Percentiles rank a stretch among this genome's conserved stretches.
Conservation (phyloP, 495 filamentous ascomycete species). For the Pseudoneurospora amorphoporcata region DNA sequence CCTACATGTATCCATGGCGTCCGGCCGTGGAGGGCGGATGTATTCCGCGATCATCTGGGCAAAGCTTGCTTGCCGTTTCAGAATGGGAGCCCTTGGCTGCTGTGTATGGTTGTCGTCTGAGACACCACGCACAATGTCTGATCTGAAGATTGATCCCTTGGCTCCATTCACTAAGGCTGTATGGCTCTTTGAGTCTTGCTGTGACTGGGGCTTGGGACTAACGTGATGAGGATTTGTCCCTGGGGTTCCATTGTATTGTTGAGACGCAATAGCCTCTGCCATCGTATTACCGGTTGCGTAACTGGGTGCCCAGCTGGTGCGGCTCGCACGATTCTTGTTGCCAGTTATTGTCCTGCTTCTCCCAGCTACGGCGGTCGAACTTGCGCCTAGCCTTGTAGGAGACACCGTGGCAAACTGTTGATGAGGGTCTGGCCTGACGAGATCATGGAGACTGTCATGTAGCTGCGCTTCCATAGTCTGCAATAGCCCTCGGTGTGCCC, state of each 20-base stretch:
- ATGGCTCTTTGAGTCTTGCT: neutral
- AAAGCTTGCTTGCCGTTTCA: slow-evolving; percentile 18
- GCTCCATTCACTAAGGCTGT: neutral
- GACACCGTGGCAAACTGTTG: slow-evolving; percentile 5
- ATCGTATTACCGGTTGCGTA: neutral
- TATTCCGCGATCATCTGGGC: slow-evolving; percentile 19
- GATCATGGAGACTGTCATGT: neutral
- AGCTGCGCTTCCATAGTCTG: neutral
- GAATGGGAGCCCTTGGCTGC: neutral
- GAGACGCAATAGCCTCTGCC: neutral
- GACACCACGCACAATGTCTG: neutral
- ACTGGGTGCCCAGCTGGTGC: slow-evolving; percentile 10
- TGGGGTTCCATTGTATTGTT: neutral
- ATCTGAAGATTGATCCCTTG: neutral
- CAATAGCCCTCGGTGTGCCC: slow-evolving; percentile 6
- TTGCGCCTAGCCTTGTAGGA: neutral
- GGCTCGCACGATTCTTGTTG: slow-evolving; percentile 1
- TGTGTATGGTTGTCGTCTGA: neutral
- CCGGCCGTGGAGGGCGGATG: slow-evolving; percentile 14
- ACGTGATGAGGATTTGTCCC: neutral
- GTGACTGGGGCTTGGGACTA: neutral
- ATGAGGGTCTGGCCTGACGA: slow-evolving; percentile 14
- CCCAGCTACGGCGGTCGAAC: slow-evolving; percentile 1
- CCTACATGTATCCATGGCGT: neutral
- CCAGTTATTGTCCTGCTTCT: neutral